These are phyloP conservation scores for Bisporella sp. DNA, from an alignment of 2,329 filamentous ascomycete species.

Conservation along the genomic window DNA sequence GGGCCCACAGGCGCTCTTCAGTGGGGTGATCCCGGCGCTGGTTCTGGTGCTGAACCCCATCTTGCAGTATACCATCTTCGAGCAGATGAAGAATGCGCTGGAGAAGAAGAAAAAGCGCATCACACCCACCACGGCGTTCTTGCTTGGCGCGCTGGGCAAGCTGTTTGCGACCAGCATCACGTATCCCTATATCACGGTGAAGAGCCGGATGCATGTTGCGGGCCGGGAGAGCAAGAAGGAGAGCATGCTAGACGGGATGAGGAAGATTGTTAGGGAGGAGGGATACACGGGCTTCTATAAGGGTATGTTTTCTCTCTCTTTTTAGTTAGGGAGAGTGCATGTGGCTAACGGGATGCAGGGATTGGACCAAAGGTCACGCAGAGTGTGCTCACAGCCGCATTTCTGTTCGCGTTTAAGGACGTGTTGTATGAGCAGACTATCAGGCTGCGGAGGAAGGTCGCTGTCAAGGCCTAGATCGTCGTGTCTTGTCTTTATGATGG, in stretches of 20 bases:
- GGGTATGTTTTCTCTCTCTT: conserved; percentile 46
- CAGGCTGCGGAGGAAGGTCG: conserved; percentile 43
- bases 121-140: conserved; percentile 81
- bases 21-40: conserved; percentile 85
- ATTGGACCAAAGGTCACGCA: conserved; percentile 96
- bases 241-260: conserved; percentile 71
- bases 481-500: too few species aligned
- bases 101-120: conserved; percentile 64
- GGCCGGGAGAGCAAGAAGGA: conserved; percentile 69
- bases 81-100: conserved; percentile 89
- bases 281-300: conserved; percentile 91
- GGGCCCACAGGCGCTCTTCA: conserved; percentile 77
- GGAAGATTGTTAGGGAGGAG: conserved; percentile 76
- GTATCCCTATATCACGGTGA: conserved; percentile 98
- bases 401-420: conserved; percentile 98
- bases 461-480: conserved; percentile 15
- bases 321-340: conserved; percentile 9
- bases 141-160: conserved; percentile 89
- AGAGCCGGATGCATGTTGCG: conserved; percentile 95
- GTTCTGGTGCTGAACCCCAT: conserved; percentile 98
- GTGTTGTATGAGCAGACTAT: conserved; percentile 81
- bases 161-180: conserved; percentile 89
- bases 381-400: conserved; percentile 91
- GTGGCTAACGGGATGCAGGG: conserved; percentile 42
- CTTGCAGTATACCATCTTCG: conserved; percentile 96